Evolutionary conservation across 2,329 filamentous ascomycete species (phyloP), one percentile per base, ranked within the genome.

Genomic region (Alternaria burnsii): DNA sequence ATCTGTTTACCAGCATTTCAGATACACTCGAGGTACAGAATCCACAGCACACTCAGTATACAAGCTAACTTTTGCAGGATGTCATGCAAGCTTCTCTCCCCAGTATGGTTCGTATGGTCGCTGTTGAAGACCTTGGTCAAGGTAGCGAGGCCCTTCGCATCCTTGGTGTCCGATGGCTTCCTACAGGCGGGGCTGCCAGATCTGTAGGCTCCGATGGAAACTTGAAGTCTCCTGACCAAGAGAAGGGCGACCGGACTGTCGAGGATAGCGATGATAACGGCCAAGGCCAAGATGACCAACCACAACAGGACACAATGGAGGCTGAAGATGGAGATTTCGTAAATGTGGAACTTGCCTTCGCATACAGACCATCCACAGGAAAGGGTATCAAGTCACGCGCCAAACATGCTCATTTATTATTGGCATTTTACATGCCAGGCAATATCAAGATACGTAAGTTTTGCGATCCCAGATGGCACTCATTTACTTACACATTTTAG

Each of bases 31-130:
- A 93, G 67, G 75, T 77, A 64, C 50, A 67, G 32, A 14, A 16
- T 18, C 7, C 20, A 38, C 5, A 34, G 12, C 5, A 4, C 1
- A 11, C 18, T 9, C 28, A 18, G 5, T 18, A 42, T 7, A n/a
- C 6, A 26, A 42, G 60, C 65, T 75, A 59, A 74, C 42, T 20
- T 22, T 11, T 11, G 18, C 48, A 78, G 76, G 91, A 93, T 73
- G 88, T 93, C 48, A 93, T 93, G 91, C 91, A 93, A 78, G 90
- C 90, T 3, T 91, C 88, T 9, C 79, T 92, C 18, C 89, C 91
- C 0, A 87, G 85, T 58, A 76, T 90, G 36, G 84, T 92, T 32
- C 86, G 90, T 48, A 92, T 92, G 90, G 88, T 92, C 43, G 89
- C 88, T 54, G 87, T 92, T 8, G 89, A 92, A 50, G 90, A 93